Evolutionary conservation across 1,284 basidiomycete genomes (phyloP), one percentile per base, ranked within the genome.

Genomic region (Singerocomus rubriflavus): DNA sequence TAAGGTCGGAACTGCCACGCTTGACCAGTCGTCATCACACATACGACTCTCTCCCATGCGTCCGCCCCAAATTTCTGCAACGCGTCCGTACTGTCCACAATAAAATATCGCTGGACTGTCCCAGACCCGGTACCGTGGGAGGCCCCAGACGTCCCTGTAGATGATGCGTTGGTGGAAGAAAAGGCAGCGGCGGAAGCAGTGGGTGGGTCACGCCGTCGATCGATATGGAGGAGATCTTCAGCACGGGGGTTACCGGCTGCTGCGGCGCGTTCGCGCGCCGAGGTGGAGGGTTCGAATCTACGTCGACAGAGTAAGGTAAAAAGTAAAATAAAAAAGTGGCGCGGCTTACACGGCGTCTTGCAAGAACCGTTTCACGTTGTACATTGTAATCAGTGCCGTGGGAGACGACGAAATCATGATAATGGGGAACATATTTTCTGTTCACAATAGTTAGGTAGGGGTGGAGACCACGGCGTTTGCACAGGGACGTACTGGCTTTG

Each of bases 1-100:
- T 98, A 99, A 29, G 89, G 86, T 57, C 88, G 82, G 73, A 99
- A 99, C 69, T 98, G 96, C 96, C 96, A 99, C 44, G 88, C 85
- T 62, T 98, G 96, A 2, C 96, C 96, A 0, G 65, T 98, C 2
- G 96, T 98, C 79, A 98, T 88, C 11, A 99, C 96, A 59, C 93
- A 96, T 5, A 98, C 86, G 6, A 99, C 97, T 25, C 96, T 81
- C 54, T 96, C 92, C 93, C 93, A 96, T 6, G 92, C 88, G 56
- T 95, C 93, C 29, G 85, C 77, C 1, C 93, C 93, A 60, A 98
- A 92, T 69, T 97, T 95, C 40, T 82, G 80, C 37, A 98, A 74
- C 1, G 94, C 93, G 63, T 99, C 96, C 0, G 91, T 90, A 32
- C 86, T 88, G 71, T 99, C 95, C 12, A 99, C 90, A 5, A 98